Evolutionary conservation across 768 basidiomycete genomes (phyloP).

Genomic region (Termitomyces sp.): DNA sequence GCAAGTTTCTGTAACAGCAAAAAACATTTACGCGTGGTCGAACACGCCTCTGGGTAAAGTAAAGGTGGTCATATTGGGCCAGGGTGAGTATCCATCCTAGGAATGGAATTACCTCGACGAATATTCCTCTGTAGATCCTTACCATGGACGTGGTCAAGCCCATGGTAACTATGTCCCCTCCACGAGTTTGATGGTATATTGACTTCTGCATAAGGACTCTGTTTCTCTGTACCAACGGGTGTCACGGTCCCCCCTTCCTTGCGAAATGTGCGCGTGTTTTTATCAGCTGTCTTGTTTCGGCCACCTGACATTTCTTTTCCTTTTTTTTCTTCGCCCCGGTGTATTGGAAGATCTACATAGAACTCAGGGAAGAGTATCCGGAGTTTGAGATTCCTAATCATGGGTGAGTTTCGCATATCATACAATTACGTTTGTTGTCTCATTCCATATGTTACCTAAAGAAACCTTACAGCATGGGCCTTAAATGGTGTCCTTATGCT

Average conservation of each 20-base stretch:
- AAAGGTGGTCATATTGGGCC: conserved; percentile 84
- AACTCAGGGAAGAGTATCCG: conserved; percentile 80
- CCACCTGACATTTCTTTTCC: conserved; percentile 2
- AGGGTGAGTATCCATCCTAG: conserved; percentile 29
- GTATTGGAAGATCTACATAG: conserved; percentile 69
- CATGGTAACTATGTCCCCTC: conserved; percentile 50
- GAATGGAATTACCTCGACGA: conserved; percentile 5
- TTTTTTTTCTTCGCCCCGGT: conserved; percentile 6
- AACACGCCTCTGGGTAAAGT: conserved; percentile 81
- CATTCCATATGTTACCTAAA: conserved; percentile 20
- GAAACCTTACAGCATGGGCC: conserved; percentile 80
- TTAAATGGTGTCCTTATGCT: conserved; percentile 84
- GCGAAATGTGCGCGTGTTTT: conserved; percentile 52
- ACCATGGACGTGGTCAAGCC: conserved; percentile 75
- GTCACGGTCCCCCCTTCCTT: conserved; percentile 76
- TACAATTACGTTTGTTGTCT: not conserved
- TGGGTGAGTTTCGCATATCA: conserved; percentile 50
- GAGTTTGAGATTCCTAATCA: conserved; percentile 75
- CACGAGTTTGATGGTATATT: conserved; percentile 1
- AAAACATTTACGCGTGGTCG: conserved; percentile 90
- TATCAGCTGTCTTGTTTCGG: not conserved
- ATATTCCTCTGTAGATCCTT: conserved; percentile 52
- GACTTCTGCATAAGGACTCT: conserved; percentile 48
- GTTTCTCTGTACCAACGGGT: conserved; percentile 87
- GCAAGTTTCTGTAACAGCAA: conserved; percentile 34